Percentiles rank a stretch among this genome's conserved stretches.
These are phyloP conservation scores for Aspergillus steynii DNA, from an alignment of 495 filamentous ascomycete species.

Conservation along the genomic window DNA sequence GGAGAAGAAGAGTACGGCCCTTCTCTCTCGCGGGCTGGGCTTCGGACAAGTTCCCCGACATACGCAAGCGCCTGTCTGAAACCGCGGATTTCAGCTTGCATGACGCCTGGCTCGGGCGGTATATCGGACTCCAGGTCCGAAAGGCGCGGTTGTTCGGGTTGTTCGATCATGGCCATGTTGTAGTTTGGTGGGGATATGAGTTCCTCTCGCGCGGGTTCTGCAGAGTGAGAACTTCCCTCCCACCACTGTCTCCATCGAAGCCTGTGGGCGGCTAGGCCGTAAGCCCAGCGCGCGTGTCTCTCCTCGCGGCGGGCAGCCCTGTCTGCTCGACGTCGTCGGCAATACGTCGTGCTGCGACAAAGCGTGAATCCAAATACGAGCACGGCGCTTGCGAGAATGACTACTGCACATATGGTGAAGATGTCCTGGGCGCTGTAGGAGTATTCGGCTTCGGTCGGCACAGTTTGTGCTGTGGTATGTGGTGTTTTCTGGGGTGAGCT, in stretches of 20 bases:
- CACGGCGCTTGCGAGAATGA: conserved; percentile 30
- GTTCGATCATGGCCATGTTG: conserved; percentile 12
- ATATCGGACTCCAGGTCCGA: conserved; percentile 19
- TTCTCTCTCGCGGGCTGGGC: conserved; percentile 3
- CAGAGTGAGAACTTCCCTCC: conserved; percentile 21
- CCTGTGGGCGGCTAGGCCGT: conserved; percentile 40
- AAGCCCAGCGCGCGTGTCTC: conserved; percentile 37
- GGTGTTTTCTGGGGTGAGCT: not conserved
- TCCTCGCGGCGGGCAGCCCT: conserved; percentile 39
- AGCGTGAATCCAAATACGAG: conserved; percentile 31
- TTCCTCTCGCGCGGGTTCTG: not conserved
- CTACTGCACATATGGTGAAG: conserved; percentile 22
- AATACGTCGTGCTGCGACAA: conserved; percentile 20
- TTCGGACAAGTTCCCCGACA: conserved; percentile 25
- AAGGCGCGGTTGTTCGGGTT: conserved; percentile 1
- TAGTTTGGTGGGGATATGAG: conserved; percentile 5
- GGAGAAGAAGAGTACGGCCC: not conserved
- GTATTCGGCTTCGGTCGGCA: not conserved
- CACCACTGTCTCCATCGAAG: conserved; percentile 38
- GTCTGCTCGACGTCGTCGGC: conserved; percentile 34
- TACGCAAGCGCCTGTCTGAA: conserved; percentile 26
- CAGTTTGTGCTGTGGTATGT: not conserved
- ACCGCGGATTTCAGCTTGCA: conserved; percentile 24
- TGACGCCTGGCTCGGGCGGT: conserved; percentile 32
- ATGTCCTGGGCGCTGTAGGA: not conserved